Conservation (phyloP, 768 basidiomycete species). For the Thelephora ganbajun region DNA sequence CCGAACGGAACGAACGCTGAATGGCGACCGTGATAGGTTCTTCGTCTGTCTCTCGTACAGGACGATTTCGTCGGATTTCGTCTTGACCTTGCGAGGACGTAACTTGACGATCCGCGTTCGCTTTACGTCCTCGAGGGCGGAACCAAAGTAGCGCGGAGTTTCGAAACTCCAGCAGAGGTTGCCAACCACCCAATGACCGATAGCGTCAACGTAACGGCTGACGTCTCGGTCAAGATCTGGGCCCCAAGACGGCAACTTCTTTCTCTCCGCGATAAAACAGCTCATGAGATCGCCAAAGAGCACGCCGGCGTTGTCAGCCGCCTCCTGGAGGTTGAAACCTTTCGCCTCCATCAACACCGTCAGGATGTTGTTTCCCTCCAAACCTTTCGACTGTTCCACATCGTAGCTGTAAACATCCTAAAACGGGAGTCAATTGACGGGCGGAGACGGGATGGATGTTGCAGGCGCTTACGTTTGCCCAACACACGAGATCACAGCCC, state of each 20-base stretch:
- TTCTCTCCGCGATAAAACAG: constrained; percentile 31
- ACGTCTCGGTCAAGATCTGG: constrained; percentile 33
- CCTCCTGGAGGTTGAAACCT: constrained; percentile 38
- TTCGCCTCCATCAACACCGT: constrained; percentile 52
- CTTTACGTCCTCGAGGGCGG: constrained; percentile 35
- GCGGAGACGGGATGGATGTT: neutral
- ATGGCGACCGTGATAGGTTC: too few species aligned
- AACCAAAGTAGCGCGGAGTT: constrained; percentile 54
- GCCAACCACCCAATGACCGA: constrained; percentile 47
- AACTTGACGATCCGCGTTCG: constrained; percentile 13
- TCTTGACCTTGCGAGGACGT: neutral
- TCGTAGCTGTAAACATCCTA: constrained; percentile 65
- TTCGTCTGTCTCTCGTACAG: too few species aligned
- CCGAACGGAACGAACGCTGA: too few species aligned
- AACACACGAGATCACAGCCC: constrained; percentile 53
- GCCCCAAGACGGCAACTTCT: constrained; percentile 34
- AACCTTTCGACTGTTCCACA: constrained; percentile 56
- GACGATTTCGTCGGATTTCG: neutral
- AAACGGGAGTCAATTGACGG: neutral
- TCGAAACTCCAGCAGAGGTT: constrained; percentile 61
- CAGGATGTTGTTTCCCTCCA: constrained; percentile 52
- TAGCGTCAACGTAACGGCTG: constrained; percentile 35
- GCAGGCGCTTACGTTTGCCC: constrained; percentile 45
- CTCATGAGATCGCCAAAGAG: constrained; percentile 37
- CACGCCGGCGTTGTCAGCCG: constrained; percentile 40